These are phyloP conservation scores for Aspergillus proliferans DNA, from an alignment of 2,329 filamentous ascomycete genomes.

Conservation along the genomic window DNA sequence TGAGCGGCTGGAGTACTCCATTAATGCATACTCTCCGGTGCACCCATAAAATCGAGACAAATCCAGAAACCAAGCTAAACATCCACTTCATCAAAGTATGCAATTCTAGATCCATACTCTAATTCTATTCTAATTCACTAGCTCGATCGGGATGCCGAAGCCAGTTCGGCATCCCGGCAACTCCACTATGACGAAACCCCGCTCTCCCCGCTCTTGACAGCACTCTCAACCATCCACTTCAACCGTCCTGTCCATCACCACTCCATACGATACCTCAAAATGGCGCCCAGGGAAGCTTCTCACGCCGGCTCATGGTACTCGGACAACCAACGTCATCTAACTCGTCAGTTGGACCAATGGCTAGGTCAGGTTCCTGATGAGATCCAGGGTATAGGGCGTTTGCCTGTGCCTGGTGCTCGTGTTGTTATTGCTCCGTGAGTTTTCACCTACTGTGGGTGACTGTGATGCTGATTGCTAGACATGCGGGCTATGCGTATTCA, in stretches of 20 bases:
- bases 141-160: neutral
- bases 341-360: conserved; percentile 65
- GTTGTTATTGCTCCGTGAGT: conserved; percentile 89
- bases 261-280: conserved; percentile 11
- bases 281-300: conserved; percentile 51
- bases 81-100: no score
- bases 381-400: conserved; percentile 54
- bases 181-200: conserved; percentile 19
- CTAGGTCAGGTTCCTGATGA: conserved; percentile 63
- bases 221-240: neutral
- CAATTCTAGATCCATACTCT: no score
- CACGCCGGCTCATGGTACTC: conserved; percentile 91
- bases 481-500: conserved; percentile 90
- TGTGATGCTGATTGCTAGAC: conserved; percentile 48
- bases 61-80: no score
- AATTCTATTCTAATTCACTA: no score
- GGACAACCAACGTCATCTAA: conserved; percentile 53
- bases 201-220: conserved; percentile 18
- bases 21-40: no score
- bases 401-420: conserved; percentile 70
- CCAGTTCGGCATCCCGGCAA: conserved; percentile 9
- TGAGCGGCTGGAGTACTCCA: no score
- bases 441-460: conserved; percentile 1
- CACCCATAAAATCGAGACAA: no score
- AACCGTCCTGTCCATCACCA: neutral